A percentile compares a stretch with the other conserved stretches of the same genome.
These are phyloP conservation scores for Taxawa tesnikishii DNA, from an alignment of 2,329 filamentous ascomycete species.

Conservation along the genomic window DNA sequence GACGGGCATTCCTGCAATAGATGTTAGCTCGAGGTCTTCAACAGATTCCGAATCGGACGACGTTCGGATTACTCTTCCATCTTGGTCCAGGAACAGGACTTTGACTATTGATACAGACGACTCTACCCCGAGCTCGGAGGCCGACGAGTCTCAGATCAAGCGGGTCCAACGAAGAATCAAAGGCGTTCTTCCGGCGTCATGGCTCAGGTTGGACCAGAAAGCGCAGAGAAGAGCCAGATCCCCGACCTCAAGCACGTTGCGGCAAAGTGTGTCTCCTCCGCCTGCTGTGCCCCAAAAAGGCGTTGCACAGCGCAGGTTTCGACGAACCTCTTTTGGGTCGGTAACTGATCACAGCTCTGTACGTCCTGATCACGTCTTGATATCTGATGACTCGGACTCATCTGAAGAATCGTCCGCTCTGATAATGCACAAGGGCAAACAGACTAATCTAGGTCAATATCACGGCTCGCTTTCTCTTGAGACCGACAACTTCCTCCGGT, in stretches of 20 bases:
- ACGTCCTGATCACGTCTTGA: slow-evolving; percentile 7
- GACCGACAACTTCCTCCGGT: too few relatives aligned
- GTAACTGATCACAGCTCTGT: background rate
- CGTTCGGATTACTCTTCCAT: too few relatives aligned
- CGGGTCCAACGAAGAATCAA: slow-evolving; percentile 29
- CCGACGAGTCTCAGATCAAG: slow-evolving; percentile 19
- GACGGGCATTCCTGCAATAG: slow-evolving; percentile 2
- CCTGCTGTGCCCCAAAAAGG: slow-evolving; percentile 16
- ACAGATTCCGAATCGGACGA: slow-evolving; percentile 6
- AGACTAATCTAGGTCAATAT: slow-evolving; percentile 8
- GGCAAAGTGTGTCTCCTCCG: too few relatives aligned
- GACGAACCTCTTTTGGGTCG: background rate
- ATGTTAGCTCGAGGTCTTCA: slow-evolving; percentile 6
- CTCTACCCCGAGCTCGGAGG: slow-evolving; percentile 17
- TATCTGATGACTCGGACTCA: slow-evolving; percentile 24
- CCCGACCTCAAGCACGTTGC: slow-evolving; percentile 1
- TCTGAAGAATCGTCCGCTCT: slow-evolving; percentile 1
- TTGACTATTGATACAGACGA: too few relatives aligned
- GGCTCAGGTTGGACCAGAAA: slow-evolving; percentile 34
- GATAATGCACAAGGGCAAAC: too few relatives aligned
- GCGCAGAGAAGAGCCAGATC: slow-evolving; percentile 7
- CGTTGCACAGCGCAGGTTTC: slow-evolving; percentile 11
- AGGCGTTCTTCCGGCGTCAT: slow-evolving; percentile 38
- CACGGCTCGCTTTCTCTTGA: slow-evolving; percentile 4
- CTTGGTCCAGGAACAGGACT: too few relatives aligned